Evolutionary conservation across 768 basidiomycete species (phyloP).

Genomic region (Phaeotremella fagi): DNA sequence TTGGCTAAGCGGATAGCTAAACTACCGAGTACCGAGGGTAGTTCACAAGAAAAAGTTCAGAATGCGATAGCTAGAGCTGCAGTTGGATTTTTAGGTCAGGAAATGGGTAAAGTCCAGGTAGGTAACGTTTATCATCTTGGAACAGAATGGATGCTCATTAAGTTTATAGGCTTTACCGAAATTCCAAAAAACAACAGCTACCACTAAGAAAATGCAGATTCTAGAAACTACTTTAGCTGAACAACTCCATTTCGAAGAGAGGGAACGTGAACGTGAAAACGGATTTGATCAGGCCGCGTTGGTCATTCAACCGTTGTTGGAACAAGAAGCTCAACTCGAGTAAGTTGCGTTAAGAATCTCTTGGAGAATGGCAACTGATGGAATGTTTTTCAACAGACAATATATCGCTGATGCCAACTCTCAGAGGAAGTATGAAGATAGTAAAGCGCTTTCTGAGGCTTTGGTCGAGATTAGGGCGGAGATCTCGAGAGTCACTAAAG

Average conservation of each 20-base stretch:
- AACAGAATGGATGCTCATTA: background rate
- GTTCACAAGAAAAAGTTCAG: constrained; percentile 80
- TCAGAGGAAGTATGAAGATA: constrained; percentile 92
- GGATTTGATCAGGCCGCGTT: constrained; percentile 72
- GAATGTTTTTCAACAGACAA: constrained; percentile 41
- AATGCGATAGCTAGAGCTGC: constrained; percentile 71
- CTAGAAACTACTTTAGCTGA: constrained; percentile 27
- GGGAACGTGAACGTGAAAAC: constrained; percentile 52
- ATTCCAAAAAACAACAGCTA: constrained; percentile 34
- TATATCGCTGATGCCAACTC: constrained; percentile 87
- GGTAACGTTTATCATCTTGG: background rate
- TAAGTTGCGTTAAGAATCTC: no score
- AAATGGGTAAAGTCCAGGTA: constrained; percentile 80
- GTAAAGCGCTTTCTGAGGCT: constrained; percentile 72
- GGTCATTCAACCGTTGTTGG: constrained; percentile 76
- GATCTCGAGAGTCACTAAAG: constrained; percentile 62
- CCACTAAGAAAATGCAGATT: constrained; percentile 15
- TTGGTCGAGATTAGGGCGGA: constrained; percentile 76
- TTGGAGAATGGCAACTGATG: background rate
- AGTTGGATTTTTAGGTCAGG: constrained; percentile 74
- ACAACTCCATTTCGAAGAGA: constrained; percentile 10
- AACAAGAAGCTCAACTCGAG: constrained; percentile 89
- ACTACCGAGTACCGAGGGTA: constrained; percentile 60
- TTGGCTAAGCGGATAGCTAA: constrained; percentile 76
- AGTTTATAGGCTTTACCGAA: constrained; percentile 34